Evolutionary conservation across 441 rosid genomes (phyloP).

Genomic region (Eutrema salsugineum): DNA sequence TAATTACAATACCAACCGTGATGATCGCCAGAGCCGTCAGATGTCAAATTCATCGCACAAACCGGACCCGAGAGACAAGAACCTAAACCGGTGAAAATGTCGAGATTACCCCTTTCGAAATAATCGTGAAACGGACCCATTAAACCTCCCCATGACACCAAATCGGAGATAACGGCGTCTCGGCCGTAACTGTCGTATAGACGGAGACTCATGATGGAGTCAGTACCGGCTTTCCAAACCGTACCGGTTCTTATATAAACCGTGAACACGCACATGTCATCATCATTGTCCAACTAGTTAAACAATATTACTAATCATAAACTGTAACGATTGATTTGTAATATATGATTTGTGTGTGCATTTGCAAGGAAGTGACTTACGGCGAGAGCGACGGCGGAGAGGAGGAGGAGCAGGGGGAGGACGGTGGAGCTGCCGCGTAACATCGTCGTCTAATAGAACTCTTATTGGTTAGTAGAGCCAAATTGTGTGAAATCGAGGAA

Average conservation of each 20-base stretch:
- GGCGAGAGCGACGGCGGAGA: slow-evolving; percentile 35
- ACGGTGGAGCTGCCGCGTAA: slow-evolving; percentile 19
- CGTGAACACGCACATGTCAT: slow-evolving; percentile 59
- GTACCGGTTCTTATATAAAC: slow-evolving; percentile 69
- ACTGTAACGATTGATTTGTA: neutral
- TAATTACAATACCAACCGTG: slow-evolving; percentile 88
- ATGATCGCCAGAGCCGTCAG: slow-evolving; percentile 65
- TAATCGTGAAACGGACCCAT: slow-evolving; percentile 65
- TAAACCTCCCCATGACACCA: slow-evolving; percentile 78
- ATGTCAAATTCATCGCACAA: slow-evolving; percentile 70
- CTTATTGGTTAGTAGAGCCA: neutral
- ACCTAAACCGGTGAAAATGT: slow-evolving; percentile 71
- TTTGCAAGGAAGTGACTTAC: slow-evolving; percentile 30
- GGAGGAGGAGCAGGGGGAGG: slow-evolving; percentile 29
- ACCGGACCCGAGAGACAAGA: slow-evolving; percentile 46
- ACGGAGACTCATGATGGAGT: slow-evolving; percentile 52
- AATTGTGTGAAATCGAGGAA: neutral
- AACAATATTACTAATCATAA: neutral
- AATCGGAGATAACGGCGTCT: slow-evolving; percentile 32
- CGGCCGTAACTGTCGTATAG: slow-evolving; percentile 47
- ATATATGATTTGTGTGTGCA: neutral
- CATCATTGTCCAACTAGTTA: slow-evolving; percentile 29
- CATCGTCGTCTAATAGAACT: neutral
- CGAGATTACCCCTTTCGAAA: slow-evolving; percentile 84
- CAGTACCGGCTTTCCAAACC: slow-evolving; percentile 70